Evolutionary conservation across 2,329 filamentous ascomycete genomes (phyloP), one percentile per base, ranked within the genome.

Genomic region (Neonectria magnoliae): DNA sequence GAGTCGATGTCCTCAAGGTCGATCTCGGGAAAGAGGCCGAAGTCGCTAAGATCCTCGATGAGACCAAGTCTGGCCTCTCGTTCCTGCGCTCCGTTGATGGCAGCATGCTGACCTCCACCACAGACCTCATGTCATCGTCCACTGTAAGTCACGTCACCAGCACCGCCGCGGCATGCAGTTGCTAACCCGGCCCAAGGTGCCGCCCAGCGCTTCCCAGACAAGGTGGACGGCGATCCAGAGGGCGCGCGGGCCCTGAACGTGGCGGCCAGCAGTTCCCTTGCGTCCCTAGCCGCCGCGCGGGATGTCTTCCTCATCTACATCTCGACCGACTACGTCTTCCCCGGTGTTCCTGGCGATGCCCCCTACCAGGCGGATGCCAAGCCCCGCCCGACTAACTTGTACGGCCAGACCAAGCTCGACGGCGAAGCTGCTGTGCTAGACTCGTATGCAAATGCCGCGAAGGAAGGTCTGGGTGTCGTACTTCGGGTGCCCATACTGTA

Each of bases 151-250:
- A 50, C 29, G n/a, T 52, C 4, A 33, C 36, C 27, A 41, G 14
- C 31, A 22, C 29, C 45, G 20, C 14, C 45, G 14, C 27, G 33
- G 45, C 13, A 52, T 58, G 18, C 42, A 54, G 50, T 36, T 41
- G 57, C 69, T 76, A 60, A 75, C 54, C n/a, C 59, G 25, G 55
- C n/a, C 25, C 48, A 67, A 94, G 92, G 92, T 76, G 94, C 94
- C 44, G 94, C 94, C 50, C 94, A 97, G 78, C 89, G 93, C 66
- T 97, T 91, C 74, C 94, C 94, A 2, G 94, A 97, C 79, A 91
- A 91, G 76, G 95, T 94, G 75, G 91, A 94, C 72, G 86, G 88
- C 68, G 88, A 97, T 76, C 94, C 93, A 3, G 87, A 90, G 64
- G 91, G 88, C 58, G 93, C 93, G 3, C 87, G 86, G 65, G 85